Conservation (phyloP, 1,284 basidiomycete species). For the Ganoderma multipileum region DNA sequence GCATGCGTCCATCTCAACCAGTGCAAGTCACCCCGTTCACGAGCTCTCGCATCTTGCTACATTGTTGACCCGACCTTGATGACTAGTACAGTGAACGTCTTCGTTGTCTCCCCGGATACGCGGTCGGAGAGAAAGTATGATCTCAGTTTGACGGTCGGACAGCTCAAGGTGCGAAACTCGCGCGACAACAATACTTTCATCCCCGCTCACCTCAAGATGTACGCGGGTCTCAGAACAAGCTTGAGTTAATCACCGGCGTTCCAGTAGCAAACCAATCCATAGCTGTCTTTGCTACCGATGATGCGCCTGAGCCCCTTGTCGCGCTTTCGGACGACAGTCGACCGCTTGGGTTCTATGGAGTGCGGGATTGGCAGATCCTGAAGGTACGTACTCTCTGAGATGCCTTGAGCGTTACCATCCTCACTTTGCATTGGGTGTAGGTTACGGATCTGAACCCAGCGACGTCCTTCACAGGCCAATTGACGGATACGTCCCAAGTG, state of each 20-base stretch:
- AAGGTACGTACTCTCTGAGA: conserved; percentile 56
- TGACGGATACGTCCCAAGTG: conserved; percentile 85
- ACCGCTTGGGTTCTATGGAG: conserved; percentile 77
- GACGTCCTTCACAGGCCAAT: conserved; percentile 76
- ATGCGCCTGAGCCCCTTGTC: conserved; percentile 57
- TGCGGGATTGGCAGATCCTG: conserved; percentile 74
- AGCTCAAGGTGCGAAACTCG: conserved; percentile 72
- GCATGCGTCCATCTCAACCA: conserved; percentile 32
- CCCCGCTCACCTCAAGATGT: not conserved
- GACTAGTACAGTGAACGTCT: conserved; percentile 70
- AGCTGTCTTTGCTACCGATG: conserved; percentile 66
- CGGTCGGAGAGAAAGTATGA: conserved; percentile 87
- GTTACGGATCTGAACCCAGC: conserved; percentile 83
- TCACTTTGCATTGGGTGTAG: conserved; percentile 45
- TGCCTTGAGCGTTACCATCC: not conserved
- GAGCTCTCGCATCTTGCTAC: not conserved
- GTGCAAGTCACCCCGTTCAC: conserved; percentile 24
- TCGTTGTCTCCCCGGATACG: conserved; percentile 86
- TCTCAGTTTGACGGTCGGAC: conserved; percentile 71
- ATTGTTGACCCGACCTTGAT: conserved; percentile 39
- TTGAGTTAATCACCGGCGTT: conserved; percentile 93
- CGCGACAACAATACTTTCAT: not conserved
- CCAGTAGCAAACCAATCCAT: conserved; percentile 76
- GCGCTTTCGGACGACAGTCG: conserved; percentile 70
- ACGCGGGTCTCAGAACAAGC: conserved; percentile 65